A percentile compares a stretch with the other conserved stretches of the same genome.
Conservation (phyloP, 1,284 basidiomycete species). For the Heterobasidion parviporum region DNA sequence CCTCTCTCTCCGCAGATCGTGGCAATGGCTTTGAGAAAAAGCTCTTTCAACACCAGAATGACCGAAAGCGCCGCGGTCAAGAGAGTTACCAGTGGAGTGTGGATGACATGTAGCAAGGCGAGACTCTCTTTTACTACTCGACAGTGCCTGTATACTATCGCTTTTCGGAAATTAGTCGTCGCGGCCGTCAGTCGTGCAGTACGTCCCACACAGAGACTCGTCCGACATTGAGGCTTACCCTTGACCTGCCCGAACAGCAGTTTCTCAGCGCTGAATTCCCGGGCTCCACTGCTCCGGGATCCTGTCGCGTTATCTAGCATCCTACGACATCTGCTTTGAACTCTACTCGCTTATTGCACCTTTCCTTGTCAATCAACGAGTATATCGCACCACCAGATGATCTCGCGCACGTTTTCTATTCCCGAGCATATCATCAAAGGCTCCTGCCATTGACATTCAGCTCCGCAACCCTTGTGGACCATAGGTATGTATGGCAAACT, state of each 20-base stretch:
- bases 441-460: too few species aligned
- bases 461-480: too few species aligned
- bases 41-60: slow-evolving; percentile 76
- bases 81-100: slow-evolving; percentile 81
- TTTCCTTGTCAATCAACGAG: too few species aligned
- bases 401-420: too few species aligned
- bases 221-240: background rate
- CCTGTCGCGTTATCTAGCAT: too few species aligned
- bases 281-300: background rate
- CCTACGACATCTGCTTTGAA: too few species aligned
- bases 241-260: background rate
- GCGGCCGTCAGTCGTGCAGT: background rate
- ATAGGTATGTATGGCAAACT: too few species aligned
- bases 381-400: too few species aligned
- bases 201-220: background rate
- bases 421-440: too few species aligned
- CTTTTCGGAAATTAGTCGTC: background rate
- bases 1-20: slow-evolving; percentile 49
- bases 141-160: background rate
- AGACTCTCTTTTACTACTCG: background rate
- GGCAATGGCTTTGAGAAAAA: slow-evolving; percentile 95
- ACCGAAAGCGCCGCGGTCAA: slow-evolving; percentile 54
- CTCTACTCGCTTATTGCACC: too few species aligned
- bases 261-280: background rate
- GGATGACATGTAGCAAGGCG: slow-evolving; percentile 73